A percentile compares a stretch with the other conserved stretches of the same genome.
phyloP scores from a whole-genome alignment of 805 yeast genomes.

The Spathaspora arborariae region DNA sequence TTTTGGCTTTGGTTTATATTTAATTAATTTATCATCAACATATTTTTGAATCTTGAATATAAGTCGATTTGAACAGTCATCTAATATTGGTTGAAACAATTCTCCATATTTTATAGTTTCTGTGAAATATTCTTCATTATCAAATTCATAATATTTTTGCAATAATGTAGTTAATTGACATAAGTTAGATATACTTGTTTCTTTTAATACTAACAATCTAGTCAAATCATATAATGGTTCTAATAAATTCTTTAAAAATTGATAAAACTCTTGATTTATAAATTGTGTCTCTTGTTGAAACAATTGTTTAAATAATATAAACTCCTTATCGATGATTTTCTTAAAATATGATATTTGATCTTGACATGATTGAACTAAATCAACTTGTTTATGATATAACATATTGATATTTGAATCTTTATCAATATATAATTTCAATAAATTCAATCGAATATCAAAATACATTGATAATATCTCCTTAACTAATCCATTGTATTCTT shows the following conservation, averaged over 20 bases:
- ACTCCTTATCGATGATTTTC: constrained; percentile 59
- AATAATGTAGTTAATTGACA: constrained; percentile 74
- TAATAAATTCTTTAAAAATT: constrained; percentile 59
- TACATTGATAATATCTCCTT: constrained; percentile 64
- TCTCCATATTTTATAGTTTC: constrained; percentile 45
- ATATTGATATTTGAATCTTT: constrained; percentile 29
- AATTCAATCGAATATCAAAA: constrained; percentile 50
- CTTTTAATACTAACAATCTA: constrained; percentile 66
- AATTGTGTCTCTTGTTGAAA: constrained; percentile 29
- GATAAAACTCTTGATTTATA: constrained; percentile 34
- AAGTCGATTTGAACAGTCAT: constrained; percentile 74
- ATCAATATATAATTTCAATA: constrained; percentile 41
- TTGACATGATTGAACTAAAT: constrained; percentile 59
- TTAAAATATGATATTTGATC: constrained; percentile 57
- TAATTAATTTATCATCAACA: constrained; percentile 64
- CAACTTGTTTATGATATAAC: constrained; percentile 7
- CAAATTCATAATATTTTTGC: constrained; percentile 63
- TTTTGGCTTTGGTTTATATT: constrained; percentile 61
- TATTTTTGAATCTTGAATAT: constrained; percentile 74
- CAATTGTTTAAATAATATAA: constrained; percentile 50
- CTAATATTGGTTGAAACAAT: constrained; percentile 65
- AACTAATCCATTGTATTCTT: constrained; percentile 62
- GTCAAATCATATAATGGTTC: constrained; percentile 77
- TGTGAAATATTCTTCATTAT: constrained; percentile 46
- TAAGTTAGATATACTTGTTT: constrained; percentile 59